These are phyloP conservation scores for Crotalaria pallida DNA, from an alignment of 306 rosid species.

Conservation along the genomic window DNA sequence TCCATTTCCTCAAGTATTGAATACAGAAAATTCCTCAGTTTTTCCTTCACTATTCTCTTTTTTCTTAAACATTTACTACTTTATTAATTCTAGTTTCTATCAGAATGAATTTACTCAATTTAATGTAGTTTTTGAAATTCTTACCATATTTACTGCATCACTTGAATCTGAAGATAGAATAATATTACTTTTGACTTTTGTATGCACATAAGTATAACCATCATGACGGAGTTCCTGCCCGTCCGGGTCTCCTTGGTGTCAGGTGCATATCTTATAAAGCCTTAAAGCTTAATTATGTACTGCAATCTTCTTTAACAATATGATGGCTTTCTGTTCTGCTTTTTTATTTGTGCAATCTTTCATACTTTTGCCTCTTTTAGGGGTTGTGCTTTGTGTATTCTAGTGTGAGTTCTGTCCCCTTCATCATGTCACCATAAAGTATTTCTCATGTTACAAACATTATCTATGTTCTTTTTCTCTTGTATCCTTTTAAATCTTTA, in stretches of 20 bases:
- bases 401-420: neutral
- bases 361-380: slow-evolving; percentile 1
- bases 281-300: neutral
- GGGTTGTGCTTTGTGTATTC: neutral
- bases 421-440: neutral
- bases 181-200: neutral
- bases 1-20: no score
- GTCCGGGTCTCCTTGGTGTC: neutral
- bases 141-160: neutral
- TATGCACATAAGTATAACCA: neutral
- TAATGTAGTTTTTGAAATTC: neutral
- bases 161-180: neutral
- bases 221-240: neutral
- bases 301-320: neutral
- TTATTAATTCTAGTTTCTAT: no score
- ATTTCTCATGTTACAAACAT: neutral
- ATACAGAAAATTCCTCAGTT: no score
- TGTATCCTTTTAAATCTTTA: slow-evolving; percentile 9
- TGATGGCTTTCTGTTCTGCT: neutral
- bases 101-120: neutral
- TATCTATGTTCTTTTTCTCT: neutral
- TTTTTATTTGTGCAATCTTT: neutral
- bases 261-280: neutral
- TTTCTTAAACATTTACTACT: no score
- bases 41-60: no score